Conservation (phyloP, 768 basidiomycete genomes). For the Sistotremastrum suecicum region DNA sequence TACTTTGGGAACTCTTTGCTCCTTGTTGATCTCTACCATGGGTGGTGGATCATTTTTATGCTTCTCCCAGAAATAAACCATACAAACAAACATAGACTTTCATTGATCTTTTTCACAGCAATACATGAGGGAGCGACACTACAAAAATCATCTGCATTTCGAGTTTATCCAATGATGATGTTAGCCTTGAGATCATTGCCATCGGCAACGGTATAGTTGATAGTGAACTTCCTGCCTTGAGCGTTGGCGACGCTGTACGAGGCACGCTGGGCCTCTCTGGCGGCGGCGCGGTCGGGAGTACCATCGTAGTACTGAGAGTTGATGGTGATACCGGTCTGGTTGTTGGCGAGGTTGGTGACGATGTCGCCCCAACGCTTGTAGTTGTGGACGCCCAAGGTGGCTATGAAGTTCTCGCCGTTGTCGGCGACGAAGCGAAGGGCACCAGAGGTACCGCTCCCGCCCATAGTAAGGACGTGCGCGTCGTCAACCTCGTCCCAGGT, state of each 20-base stretch:
- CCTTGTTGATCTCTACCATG: too few relatives aligned
- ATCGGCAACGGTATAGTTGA: slow-evolving; percentile 6
- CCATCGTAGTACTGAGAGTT: slow-evolving; percentile 17
- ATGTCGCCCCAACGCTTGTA: slow-evolving; percentile 26
- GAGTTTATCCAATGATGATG: not conserved
- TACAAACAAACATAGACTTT: too few relatives aligned
- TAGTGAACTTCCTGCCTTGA: slow-evolving; percentile 1
- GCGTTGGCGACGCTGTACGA: slow-evolving; percentile 4
- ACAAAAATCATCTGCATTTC: too few relatives aligned
- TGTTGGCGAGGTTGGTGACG: slow-evolving; percentile 16
- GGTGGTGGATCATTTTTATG: too few relatives aligned
- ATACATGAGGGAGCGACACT: too few relatives aligned
- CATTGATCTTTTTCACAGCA: too few relatives aligned
- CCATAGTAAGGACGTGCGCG: slow-evolving; percentile 17
- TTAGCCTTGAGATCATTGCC: slow-evolving; percentile 7
- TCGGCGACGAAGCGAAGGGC: slow-evolving; percentile 19
- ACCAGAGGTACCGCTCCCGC: slow-evolving; percentile 26
- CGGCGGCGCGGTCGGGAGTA: not conserved
- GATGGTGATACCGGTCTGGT: slow-evolving; percentile 14
- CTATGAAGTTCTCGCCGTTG: slow-evolving; percentile 18
- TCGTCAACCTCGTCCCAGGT: slow-evolving; percentile 16
- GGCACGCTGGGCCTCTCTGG: slow-evolving; percentile 3
- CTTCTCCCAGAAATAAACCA: too few relatives aligned
- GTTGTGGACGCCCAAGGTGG: slow-evolving; percentile 26
- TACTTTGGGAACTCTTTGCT: too few relatives aligned